Conservation (phyloP, 2,329 filamentous ascomycete genomes). For the Clonostachys sp. region DNA sequence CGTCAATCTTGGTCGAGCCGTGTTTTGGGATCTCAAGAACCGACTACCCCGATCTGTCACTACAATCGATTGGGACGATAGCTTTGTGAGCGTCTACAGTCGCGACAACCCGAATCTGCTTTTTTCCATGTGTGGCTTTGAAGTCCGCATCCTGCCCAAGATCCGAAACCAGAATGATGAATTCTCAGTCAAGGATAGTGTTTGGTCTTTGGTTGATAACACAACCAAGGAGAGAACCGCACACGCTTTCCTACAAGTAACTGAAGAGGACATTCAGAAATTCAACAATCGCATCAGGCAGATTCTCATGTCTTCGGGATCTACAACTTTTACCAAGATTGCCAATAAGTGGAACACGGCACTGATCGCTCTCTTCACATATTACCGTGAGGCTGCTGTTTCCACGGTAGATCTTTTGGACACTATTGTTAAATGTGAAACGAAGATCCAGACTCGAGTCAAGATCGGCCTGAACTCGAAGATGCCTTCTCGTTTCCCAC, state of each 20-base stretch:
- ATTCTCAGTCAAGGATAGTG: constrained; percentile 95
- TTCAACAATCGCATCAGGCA: constrained; percentile 99
- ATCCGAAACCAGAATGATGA: constrained; percentile 93
- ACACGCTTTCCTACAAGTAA: constrained; percentile 95
- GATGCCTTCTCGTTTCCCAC: constrained; percentile 98
- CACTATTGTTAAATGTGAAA: constrained; percentile 98
- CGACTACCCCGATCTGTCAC: constrained; percentile 89
- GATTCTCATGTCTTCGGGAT: constrained; percentile 99
- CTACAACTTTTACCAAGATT: constrained; percentile 98
- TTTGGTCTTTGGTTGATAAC: constrained; percentile 97
- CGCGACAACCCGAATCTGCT: constrained; percentile 94
- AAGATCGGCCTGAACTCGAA: constrained; percentile 99
- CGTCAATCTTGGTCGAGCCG: constrained; percentile 93
- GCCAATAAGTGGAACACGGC: constrained; percentile 99
- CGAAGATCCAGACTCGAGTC: constrained; percentile 97
- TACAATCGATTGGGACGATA: constrained; percentile 98
- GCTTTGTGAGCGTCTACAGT: constrained; percentile 96
- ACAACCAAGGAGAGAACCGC: constrained; percentile 95
- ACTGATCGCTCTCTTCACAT: constrained; percentile 93
- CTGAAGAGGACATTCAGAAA: constrained; percentile 95
- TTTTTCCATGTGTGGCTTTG: constrained; percentile 97
- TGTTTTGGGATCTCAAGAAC: constrained; percentile 99
- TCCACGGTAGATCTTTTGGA: constrained; percentile 92
- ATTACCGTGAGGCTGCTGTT: constrained; percentile 95
- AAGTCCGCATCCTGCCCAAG: constrained; percentile 94